Percentiles rank a stretch among this genome's conserved stretches.
phyloP scores from a whole-genome alignment of 768 basidiomycete genomes.

The Pisolithus orientalis region DNA sequence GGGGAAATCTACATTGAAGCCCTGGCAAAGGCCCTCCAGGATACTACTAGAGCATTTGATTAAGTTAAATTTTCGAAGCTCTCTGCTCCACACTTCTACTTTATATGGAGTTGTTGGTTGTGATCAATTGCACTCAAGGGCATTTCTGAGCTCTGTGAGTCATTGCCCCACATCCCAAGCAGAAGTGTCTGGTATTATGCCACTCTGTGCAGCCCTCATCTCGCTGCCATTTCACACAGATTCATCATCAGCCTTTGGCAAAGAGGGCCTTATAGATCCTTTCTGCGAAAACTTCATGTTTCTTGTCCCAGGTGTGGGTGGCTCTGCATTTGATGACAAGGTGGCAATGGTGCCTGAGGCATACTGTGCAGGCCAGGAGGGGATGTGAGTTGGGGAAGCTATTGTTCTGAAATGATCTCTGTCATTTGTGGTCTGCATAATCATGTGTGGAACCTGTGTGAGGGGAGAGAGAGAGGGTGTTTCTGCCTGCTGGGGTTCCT shows the following conservation, averaged over 20 bases:
- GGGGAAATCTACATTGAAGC: constrained; percentile 9
- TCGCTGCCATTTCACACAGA: constrained; percentile 7
- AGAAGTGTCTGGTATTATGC: constrained; percentile 4
- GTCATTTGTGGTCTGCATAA: not conserved
- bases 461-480: no score
- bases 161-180: constrained; percentile 4
- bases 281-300: not conserved
- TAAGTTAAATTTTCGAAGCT: not conserved
- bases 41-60: not conserved
- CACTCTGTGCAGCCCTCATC: not conserved
- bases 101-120: constrained; percentile 4
- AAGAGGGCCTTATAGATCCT: constrained; percentile 7
- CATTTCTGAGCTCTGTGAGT: constrained; percentile 5
- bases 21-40: not conserved
- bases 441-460: no score
- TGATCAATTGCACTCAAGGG: constrained; percentile 4
- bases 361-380: constrained; percentile 23
- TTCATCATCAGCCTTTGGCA: constrained; percentile 4
- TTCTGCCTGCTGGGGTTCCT: no score
- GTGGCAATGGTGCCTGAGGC: constrained; percentile 28
- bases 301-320: no score
- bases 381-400: not conserved
- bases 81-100: constrained; percentile 2
- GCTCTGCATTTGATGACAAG: constrained; percentile 13
- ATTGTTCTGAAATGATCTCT: not conserved